Evolutionary conservation across 805 yeast species (phyloP), one percentile per base, ranked within the genome.

Genomic region (Saturnispora halmiae): DNA sequence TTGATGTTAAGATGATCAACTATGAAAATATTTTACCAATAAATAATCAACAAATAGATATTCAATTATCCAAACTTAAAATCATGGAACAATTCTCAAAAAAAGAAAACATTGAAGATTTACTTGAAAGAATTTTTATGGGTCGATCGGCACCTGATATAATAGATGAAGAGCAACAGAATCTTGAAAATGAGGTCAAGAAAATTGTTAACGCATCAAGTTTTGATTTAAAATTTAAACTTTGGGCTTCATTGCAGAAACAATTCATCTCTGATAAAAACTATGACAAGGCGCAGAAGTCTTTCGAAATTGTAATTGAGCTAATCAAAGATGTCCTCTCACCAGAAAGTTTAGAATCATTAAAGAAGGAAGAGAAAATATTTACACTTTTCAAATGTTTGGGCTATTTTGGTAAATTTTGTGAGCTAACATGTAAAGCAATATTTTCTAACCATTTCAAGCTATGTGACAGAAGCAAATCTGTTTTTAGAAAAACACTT

Each of bases 211-310:
- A 65, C 3, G 65, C 64, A 10, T 76, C 94, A 0, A 75, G 92
- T 0, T 63, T 81, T 18, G 79, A 75, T 18, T 69, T 86, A 54
- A 74, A 73, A 42, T 61, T 87, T 29, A 78, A 79, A 40, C 60
- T 92, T 2, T 88, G 96, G 94, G 75, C 73, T 25, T 68, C 81
- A 19, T 62, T 88, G 14, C 67, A 85, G 36, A 74, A 71, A 46
- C 70, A 70, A 41, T 83, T 81, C 50, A 54, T 59, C 11, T 54
- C 53, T 3, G 51, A 55, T 15, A 31, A 46, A 2, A 51, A 61
- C 18, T 31, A 59, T 2, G 56, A 57, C 0, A 65, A 69, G 19
- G 66, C 70, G 26, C 64, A 68, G 30, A 48, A 51, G 14, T 77
- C 83, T 0, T 72, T 80, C 47, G 74, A 73, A 33, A 65, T 63